Percentiles rank a stretch among this genome's conserved stretches.
phyloP scores from a whole-genome alignment of 2,329 filamentous ascomycete species.

The Sodiomyces alkalinus region DNA sequence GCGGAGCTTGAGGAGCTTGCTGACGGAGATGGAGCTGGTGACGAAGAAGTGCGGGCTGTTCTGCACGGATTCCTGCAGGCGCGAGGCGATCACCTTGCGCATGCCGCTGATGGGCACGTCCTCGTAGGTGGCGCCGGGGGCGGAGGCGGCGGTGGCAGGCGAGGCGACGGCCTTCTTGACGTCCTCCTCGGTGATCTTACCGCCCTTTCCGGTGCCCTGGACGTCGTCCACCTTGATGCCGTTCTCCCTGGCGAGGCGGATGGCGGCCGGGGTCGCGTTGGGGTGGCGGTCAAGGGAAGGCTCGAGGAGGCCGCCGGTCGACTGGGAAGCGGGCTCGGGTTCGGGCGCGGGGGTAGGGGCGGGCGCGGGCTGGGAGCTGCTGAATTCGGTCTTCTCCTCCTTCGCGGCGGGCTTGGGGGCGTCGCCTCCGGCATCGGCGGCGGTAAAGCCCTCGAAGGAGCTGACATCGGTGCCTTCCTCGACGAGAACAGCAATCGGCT shows the following conservation, averaged over 20 bases:
- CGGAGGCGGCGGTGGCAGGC: conserved; percentile 31
- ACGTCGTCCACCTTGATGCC: conserved; percentile 61
- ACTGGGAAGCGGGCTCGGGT: conserved; percentile 50
- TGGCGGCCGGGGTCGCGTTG: conserved; percentile 55
- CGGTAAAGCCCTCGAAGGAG: conserved; percentile 76
- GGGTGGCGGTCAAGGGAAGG: conserved; percentile 71
- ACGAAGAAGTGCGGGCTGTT: conserved; percentile 99
- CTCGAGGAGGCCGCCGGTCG: conserved; percentile 64
- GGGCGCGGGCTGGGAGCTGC: conserved; percentile 40
- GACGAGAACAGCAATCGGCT: conserved; percentile 94
- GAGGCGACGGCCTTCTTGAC: conserved; percentile 70
- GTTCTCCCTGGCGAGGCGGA: conserved; percentile 73
- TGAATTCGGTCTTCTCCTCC: conserved; percentile 49
- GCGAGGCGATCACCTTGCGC: conserved; percentile 94
- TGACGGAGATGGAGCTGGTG: conserved; percentile 76
- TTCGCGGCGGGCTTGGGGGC: conserved; percentile 48
- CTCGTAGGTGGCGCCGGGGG: conserved; percentile 55
- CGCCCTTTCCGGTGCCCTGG: conserved; percentile 77
- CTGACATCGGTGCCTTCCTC: conserved; percentile 80
- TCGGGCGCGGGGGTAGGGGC: conserved; percentile 38
- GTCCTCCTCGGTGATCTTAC: conserved; percentile 82
- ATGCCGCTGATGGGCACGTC: conserved; percentile 78
- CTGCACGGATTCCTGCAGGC: conserved; percentile 69
- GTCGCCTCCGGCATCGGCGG: conserved; percentile 83
- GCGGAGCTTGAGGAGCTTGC: conserved; percentile 91